These are phyloP conservation scores for Panicum miliaceum DNA, from an alignment of 176 grass and related monocot species.

Conservation along the genomic window DNA sequence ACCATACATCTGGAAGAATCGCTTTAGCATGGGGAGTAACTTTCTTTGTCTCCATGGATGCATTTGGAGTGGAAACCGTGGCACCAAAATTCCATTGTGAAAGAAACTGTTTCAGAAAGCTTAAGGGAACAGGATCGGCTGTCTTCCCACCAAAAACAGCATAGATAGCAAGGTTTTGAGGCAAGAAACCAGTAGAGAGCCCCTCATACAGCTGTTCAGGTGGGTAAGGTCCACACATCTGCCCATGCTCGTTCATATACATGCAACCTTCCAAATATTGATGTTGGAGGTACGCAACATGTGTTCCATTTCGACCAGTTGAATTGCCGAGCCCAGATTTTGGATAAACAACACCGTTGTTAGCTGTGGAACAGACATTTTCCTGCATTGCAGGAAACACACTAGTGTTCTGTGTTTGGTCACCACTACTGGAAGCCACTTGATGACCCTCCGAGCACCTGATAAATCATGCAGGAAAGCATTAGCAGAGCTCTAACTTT, in stretches of 20 bases:
- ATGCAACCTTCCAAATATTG: constrained; percentile 66
- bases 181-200: constrained; percentile 76
- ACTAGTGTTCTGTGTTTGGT: constrained; percentile 25
- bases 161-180: constrained; percentile 72
- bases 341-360: constrained; percentile 19
- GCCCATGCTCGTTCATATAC: constrained; percentile 75
- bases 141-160: constrained; percentile 65
- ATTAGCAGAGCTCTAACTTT: neutral
- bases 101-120: constrained; percentile 66
- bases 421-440: constrained; percentile 12
- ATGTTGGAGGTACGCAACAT: constrained; percentile 22
- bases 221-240: constrained; percentile 88
- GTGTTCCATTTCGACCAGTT: constrained; percentile 23
- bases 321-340: constrained; percentile 14
- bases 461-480: neutral
- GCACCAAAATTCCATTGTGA: constrained; percentile 38
- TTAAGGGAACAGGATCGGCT: constrained; percentile 62
- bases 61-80: neutral
- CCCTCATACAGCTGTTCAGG: constrained; percentile 78
- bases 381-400: constrained; percentile 53
- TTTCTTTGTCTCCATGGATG: constrained; percentile 5
- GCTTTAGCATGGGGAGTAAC: constrained; percentile 34
- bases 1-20: constrained; percentile 48
- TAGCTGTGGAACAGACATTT: constrained; percentile 37
- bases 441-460: constrained; percentile 24